phyloP scores from a whole-genome alignment of 1,284 basidiomycete genomes.

The Puccinia sorghi region DNA sequence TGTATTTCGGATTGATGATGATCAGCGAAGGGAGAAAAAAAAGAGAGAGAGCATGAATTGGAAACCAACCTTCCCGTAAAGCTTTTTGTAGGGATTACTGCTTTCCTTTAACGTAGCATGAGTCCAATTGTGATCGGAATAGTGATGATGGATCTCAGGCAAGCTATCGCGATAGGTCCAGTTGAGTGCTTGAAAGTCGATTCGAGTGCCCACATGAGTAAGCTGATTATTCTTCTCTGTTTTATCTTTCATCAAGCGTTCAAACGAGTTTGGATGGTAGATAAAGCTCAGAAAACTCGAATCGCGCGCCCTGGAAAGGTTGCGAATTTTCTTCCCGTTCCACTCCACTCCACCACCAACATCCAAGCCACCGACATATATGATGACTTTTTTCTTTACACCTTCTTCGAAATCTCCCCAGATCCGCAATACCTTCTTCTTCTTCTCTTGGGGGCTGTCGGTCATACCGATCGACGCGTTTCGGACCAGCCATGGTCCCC shows the following conservation, averaged over 20 bases:
- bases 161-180: slow-evolving; percentile 74
- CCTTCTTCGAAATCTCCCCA: slow-evolving; percentile 40
- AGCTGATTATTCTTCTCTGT: neutral
- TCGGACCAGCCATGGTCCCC: slow-evolving; percentile 42
- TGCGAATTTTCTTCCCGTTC: slow-evolving; percentile 65
- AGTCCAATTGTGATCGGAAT: slow-evolving; percentile 68
- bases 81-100: slow-evolving; percentile 68
- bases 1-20: slow-evolving; percentile 59
- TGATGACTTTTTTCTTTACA: slow-evolving; percentile 23
- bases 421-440: slow-evolving; percentile 14
- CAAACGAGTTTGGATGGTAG: slow-evolving; percentile 57
- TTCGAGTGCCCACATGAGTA: slow-evolving; percentile 30
- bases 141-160: slow-evolving; percentile 66
- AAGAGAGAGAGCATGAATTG: neutral
- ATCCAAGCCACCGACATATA: slow-evolving; percentile 61
- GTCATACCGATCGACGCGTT: slow-evolving; percentile 12
- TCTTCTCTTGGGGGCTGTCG: neutral
- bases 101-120: slow-evolving; percentile 70
- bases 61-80: slow-evolving; percentile 64
- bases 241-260: slow-evolving; percentile 13
- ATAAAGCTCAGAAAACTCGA: slow-evolving; percentile 57
- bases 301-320: slow-evolving; percentile 54
- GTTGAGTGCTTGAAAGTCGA: slow-evolving; percentile 59
- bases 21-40: neutral
- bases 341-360: slow-evolving; percentile 65